Evolutionary conservation across 257 asterid species (phyloP).

Genomic region (Asclepias syriaca): DNA sequence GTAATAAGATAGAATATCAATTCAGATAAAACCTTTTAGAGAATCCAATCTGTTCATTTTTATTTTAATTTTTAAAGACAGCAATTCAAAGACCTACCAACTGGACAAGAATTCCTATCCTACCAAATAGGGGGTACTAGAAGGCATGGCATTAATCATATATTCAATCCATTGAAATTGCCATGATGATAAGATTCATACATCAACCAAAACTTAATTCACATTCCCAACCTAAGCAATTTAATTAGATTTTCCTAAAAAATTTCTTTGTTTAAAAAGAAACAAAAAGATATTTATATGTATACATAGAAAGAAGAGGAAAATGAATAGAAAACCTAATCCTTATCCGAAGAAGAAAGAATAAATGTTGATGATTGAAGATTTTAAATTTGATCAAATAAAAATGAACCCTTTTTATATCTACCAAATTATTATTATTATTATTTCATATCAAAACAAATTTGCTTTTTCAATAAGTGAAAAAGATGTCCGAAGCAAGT

Average conservation of each 20-base stretch:
- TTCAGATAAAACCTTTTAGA: background rate
- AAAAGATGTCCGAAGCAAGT: slow-evolving; percentile 6
- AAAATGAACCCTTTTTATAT: slow-evolving; percentile 3
- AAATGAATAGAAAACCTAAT: background rate
- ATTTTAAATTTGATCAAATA: background rate
- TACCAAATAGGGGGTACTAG: background rate
- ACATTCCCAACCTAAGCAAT: background rate
- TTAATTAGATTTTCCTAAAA: too few relatives aligned
- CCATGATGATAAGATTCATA: background rate
- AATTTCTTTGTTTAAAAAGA: too few relatives aligned
- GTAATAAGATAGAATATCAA: background rate
- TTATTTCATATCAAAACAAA: slow-evolving; percentile 14
- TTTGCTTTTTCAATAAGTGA: background rate
- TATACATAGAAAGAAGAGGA: background rate
- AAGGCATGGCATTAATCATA: background rate
- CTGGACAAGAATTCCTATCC: background rate
- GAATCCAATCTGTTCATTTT: background rate
- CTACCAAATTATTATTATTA: background rate
- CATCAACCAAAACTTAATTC: background rate
- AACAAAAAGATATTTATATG: too few relatives aligned
- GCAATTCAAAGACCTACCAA: background rate
- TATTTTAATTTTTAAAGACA: background rate
- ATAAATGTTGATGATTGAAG: background rate
- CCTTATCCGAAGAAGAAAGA: slow-evolving; percentile 4
- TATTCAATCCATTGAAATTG: background rate